Conservation (phyloP, 192 early-diverging fungal species). For the Coemansia brasiliensis region DNA sequence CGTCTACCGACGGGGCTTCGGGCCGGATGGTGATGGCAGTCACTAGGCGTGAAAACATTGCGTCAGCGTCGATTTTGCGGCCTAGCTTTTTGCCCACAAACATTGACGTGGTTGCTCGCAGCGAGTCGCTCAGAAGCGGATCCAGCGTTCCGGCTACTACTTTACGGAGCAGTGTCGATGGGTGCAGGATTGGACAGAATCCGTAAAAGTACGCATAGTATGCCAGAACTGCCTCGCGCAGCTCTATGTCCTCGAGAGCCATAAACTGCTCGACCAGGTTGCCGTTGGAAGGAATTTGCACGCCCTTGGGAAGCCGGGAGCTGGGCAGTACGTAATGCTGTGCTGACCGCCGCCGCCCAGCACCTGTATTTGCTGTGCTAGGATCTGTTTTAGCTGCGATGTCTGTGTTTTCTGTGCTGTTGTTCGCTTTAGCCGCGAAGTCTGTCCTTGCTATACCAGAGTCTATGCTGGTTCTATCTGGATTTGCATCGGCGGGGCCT, state of each 20-base stretch:
- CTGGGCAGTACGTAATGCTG: slow-evolving; percentile 10
- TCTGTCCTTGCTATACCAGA: no score
- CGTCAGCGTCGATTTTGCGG: slow-evolving; percentile 6
- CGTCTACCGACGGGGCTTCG: slow-evolving; percentile 18
- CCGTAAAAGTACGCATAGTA: slow-evolving; percentile 42
- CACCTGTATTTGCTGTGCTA: no score
- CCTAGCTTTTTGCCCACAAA: slow-evolving; percentile 14
- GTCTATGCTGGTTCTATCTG: no score
- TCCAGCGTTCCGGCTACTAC: slow-evolving; percentile 16
- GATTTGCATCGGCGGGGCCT: background rate
- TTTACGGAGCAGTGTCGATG: slow-evolving; percentile 36
- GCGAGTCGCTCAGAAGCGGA: slow-evolving; percentile 19
- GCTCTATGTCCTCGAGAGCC: slow-evolving; percentile 1
- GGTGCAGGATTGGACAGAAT: slow-evolving; percentile 34
- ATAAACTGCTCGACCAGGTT: slow-evolving; percentile 16
- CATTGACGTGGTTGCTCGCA: slow-evolving; percentile 23
- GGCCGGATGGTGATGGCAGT: slow-evolving; percentile 8
- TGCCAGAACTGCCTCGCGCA: slow-evolving; percentile 24
- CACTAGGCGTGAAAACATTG: slow-evolving; percentile 15
- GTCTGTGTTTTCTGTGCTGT: no score
- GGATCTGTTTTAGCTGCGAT: no score
- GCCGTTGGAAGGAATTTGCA: slow-evolving; percentile 7
- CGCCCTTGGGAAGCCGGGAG: slow-evolving; percentile 5
- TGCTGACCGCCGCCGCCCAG: background rate
- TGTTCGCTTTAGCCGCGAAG: no score